Base-by-base conservation (phyloP, 768 basidiomycete species). In the Plicaturopsis crispa region DNA sequence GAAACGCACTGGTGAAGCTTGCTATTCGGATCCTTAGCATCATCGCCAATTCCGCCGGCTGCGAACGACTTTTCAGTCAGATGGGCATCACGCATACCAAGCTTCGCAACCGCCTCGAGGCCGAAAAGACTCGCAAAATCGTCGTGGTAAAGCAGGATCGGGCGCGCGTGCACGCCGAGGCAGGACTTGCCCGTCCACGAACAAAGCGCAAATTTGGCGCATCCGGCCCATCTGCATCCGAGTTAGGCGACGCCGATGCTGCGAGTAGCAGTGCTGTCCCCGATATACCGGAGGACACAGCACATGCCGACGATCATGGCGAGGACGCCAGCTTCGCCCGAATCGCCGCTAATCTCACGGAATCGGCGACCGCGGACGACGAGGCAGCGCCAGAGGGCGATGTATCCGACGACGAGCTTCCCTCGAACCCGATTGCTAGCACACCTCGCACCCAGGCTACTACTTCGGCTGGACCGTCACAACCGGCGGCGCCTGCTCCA, bases 51-150 rank as follows among this genome's bases (percentile, higher is more conserved):
- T 58, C 59, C 6, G 54, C 55, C 10, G 50, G 49, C 20, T 43
- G 39, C 19, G 59, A 61, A 41, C 48, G 55, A 17, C 19, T 51
- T 20, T 59, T 57, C 42, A 59, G 56, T 40, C 26, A 20, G 5
- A 48, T 50, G 31, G 56, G 58, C 13, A 39, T 46, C 26, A 53
- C 48, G 14, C 54, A 60, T 34, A 60, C 52, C 12, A 56, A 55
- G 32, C 43, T 21, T 4, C 49, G 51, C 14, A 58, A 53, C 33
- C 39, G 48, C 4, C 42, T 53, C 4, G 8, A 24, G 3, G 34
- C 34, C n/a, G 31, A 53, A 19, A 49, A 45, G 31, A 46, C 49
- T 19, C 51, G 46, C 23, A 48, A 51, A 31, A 42, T 43, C 3
- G 28, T 39, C 3, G 13, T 49, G 13, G 33, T 53, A 32, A 39